phyloP scores from a whole-genome alignment of 2,329 filamentous ascomycete species.

The Phialemoniopsis sp. region DNA sequence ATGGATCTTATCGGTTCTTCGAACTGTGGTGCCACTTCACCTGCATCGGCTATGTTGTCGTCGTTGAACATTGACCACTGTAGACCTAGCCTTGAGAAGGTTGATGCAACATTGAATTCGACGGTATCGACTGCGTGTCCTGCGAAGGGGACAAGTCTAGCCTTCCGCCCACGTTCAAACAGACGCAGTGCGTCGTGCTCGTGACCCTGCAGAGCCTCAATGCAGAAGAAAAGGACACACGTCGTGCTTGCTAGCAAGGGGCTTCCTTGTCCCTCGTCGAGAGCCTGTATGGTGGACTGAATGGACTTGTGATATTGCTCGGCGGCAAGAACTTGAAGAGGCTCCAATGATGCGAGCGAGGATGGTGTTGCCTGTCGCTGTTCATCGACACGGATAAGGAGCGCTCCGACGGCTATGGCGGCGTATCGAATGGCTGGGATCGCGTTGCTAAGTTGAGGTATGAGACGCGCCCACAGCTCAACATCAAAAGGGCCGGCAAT shows the following conservation, averaged over 20 bases:
- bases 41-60: not conserved
- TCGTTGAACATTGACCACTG: conserved; percentile 1
- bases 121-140: not conserved
- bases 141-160: too few species aligned
- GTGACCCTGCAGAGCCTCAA: conserved; percentile 3
- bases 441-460: not conserved
- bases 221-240: conserved; percentile 2
- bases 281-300: not conserved
- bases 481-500: conserved; percentile 1
- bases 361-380: too few species aligned
- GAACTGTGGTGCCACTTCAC: too few species aligned
- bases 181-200: conserved; percentile 1
- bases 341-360: too few species aligned
- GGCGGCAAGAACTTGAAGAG: not conserved
- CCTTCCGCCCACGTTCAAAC: too few species aligned
- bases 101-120: not conserved
- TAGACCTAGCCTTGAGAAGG: conserved; percentile 1
- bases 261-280: not conserved
- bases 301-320: conserved; percentile 1
- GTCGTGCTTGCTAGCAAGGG: not conserved
- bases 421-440: conserved; percentile 2
- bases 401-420: not conserved
- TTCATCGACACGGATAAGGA: too few species aligned
- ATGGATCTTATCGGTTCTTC: too few species aligned
- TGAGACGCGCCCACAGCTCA: conserved; percentile 2